Conservation (phyloP, 805 yeast genomes). For the Ogataea pilisensis region DNA sequence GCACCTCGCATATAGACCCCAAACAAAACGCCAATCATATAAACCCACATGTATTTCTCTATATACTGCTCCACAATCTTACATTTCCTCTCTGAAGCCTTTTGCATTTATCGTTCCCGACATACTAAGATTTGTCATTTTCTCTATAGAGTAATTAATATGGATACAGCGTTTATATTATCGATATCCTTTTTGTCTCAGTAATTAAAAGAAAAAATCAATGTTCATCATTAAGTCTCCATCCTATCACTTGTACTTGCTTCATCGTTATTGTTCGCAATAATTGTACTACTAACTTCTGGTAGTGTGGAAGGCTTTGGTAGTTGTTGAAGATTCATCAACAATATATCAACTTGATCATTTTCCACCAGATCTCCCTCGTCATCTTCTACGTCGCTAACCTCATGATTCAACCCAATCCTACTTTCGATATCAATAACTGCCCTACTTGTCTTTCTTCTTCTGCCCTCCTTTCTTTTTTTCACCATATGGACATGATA, state of each 20-base stretch:
- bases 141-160: no score
- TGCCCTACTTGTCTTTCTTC: constrained; percentile 3
- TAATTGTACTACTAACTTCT: no score
- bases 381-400: constrained; percentile 16
- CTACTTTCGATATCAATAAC: constrained; percentile 13
- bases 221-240: no score
- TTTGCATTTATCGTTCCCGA: no score
- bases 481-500: constrained; percentile 12
- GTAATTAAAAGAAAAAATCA: no score
- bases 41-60: neutral
- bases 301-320: neutral
- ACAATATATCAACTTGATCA: constrained; percentile 9
- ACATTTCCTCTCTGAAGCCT: no score
- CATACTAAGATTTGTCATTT: no score
- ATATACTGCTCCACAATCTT: no score
- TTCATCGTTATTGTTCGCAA: no score
- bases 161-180: no score
- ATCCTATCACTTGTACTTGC: no score
- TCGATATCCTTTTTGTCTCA: no score
- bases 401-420: constrained; percentile 11
- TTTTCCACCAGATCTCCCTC: constrained; percentile 1
- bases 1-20: neutral
- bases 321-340: constrained; percentile 1
- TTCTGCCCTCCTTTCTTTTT: constrained; percentile 7
- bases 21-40: neutral